phyloP scores from a whole-genome alignment of 306 rosid species.

The Abrus precatorius region DNA sequence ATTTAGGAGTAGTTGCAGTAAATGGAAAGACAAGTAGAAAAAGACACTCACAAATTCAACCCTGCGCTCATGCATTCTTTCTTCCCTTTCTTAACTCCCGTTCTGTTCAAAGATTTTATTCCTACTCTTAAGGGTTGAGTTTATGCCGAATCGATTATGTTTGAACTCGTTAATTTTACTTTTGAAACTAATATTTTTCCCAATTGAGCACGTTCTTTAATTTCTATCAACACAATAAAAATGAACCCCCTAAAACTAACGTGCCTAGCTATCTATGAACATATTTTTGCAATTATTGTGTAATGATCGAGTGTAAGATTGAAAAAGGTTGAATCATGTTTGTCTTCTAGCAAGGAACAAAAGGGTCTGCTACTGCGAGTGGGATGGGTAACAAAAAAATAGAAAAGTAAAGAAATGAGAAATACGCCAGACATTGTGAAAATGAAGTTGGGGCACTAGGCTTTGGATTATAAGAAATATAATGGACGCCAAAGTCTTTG shows the following conservation, averaged over 20 bases:
- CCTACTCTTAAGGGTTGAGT: not conserved
- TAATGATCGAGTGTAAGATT: conserved; percentile 50
- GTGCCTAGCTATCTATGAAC: conserved; percentile 29
- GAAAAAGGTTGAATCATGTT: conserved; percentile 50
- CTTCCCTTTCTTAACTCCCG: conserved; percentile 26
- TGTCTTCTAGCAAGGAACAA: conserved; percentile 46
- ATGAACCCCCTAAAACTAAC: conserved; percentile 10
- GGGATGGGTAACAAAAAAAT: not conserved
- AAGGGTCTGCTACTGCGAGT: not conserved
- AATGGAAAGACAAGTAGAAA: conserved; percentile 42
- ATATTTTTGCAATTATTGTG: conserved; percentile 55
- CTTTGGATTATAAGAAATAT: conserved; percentile 50
- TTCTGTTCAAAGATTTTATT: conserved; percentile 36
- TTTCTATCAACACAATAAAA: not conserved
- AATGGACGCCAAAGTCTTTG: conserved; percentile 55
- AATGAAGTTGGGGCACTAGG: conserved; percentile 45
- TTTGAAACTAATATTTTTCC: not conserved
- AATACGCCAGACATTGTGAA: conserved; percentile 40
- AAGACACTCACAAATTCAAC: conserved; percentile 39
- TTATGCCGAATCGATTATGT: not conserved
- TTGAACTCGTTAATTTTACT: not conserved
- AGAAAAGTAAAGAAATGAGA: not conserved
- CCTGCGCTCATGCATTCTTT: conserved; percentile 32
- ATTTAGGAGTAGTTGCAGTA: conserved; percentile 27
- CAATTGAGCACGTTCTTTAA: not conserved